Base-by-base conservation (phyloP, 2,329 filamentous ascomycete genomes). In the Aspergillus luchuensis region DNA sequence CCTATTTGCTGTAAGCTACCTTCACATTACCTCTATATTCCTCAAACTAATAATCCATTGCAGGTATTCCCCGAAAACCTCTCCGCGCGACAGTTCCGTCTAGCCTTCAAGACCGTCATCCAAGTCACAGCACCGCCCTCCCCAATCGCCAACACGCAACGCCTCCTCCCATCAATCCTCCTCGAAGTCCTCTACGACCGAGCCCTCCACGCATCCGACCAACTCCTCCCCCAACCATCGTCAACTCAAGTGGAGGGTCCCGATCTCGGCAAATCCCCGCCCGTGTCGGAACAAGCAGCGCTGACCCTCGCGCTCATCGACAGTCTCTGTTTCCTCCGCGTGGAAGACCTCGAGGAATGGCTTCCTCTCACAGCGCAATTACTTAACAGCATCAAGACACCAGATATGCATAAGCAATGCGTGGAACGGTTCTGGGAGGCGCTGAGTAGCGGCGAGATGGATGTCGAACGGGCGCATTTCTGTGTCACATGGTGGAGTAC, bases 401-500 rank as follows among this genome's bases (percentile, higher is more conserved):
- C 81, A 0, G 74, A 69, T 4, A 86, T 93, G 80, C 83, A 87
- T 47, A 83, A 87, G 50, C 79, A 81, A 2, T 91, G 88, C 39
- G 87, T 88, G 71, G 83, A 87, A 64, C 82, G 92, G 53, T 90
- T 96, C 74, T 92, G 91, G 88, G 88, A 95, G 60, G 84, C 92
- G 2, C 77, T 97, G 8, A 88, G 88, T 43, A 88, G 85, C 67
- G 92, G 92, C 3, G 92, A 96, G 78, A 90, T 97, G 87, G 92
- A 97, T 75, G 89, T 96, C 23, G 91, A 96, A 72, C 84, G 92
- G 61, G 89, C 91, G 6, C 86, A 89, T 43, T 83, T 90, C 33
- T 92, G 89, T 52, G 90, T 96, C 17, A 86, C 87, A 2, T 97
- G 93, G 93, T 97, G 93, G 93, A 90, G 87, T 77, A 78, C 86